Conservation (phyloP, 2,329 filamentous ascomycete species). For the Trichoderma asperellum region DNA sequence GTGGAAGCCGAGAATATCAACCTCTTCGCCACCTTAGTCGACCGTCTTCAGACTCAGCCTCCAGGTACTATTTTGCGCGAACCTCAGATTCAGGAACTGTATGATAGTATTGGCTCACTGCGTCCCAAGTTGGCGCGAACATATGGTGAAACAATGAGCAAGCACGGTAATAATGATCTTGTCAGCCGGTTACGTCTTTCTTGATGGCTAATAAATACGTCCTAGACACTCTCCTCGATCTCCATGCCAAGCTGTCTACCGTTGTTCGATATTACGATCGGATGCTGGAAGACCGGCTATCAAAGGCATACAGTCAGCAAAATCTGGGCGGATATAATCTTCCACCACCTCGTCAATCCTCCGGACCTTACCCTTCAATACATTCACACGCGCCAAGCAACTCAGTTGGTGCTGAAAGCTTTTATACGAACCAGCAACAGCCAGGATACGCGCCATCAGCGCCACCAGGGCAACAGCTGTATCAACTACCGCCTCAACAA, state of each 20-base stretch:
- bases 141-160: constrained; percentile 99
- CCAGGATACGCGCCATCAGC: constrained; percentile 56
- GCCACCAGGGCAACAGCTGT: constrained; percentile 39
- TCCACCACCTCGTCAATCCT: constrained; percentile 54
- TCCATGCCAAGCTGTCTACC: constrained; percentile 93
- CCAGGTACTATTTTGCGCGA: constrained; percentile 95
- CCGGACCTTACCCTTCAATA: constrained; percentile 73
- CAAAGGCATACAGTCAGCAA: constrained; percentile 88
- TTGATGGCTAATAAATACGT: constrained; percentile 30
- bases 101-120: constrained; percentile 93
- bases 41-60: constrained; percentile 91
- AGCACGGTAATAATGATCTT: constrained; percentile 73
- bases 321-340: constrained; percentile 67
- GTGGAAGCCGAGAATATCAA: constrained; percentile 98
- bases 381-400: constrained; percentile 55
- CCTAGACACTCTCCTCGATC: constrained; percentile 84
- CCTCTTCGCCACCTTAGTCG: constrained; percentile 89
- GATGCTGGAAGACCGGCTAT: constrained; percentile 95
- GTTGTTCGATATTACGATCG: constrained; percentile 97
- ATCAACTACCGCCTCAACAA: constrained; percentile 40
- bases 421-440: constrained; percentile 73
- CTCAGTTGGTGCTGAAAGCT: constrained; percentile 70
- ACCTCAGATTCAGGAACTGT: constrained; percentile 96
- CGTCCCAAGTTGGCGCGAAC: constrained; percentile 92
- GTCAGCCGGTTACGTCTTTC: not conserved